Percentiles rank a stretch among this genome's conserved stretches.
Conservation (phyloP, 1,284 basidiomycete species). For the Hortiboletus rubellus region DNA sequence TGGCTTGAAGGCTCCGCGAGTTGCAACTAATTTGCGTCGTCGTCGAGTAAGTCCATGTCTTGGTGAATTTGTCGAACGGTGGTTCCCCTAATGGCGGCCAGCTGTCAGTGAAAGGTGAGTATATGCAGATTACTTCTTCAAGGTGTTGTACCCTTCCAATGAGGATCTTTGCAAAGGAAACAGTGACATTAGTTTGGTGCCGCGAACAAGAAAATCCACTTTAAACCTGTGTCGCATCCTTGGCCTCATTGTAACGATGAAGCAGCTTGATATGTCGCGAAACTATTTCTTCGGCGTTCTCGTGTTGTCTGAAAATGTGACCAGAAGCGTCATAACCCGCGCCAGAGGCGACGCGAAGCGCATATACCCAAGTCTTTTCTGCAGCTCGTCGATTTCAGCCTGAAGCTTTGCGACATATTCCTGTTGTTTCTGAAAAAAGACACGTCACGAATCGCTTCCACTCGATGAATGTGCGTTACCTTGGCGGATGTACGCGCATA, state of each 20-base stretch:
- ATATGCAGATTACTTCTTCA: slow-evolving; percentile 32
- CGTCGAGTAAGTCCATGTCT: slow-evolving; percentile 56
- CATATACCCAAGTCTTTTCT: slow-evolving; percentile 55
- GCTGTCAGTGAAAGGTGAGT: slow-evolving; percentile 40
- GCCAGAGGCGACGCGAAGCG: background rate
- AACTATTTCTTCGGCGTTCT: slow-evolving; percentile 65
- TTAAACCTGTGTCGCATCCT: slow-evolving; percentile 72
- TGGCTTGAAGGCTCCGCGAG: background rate
- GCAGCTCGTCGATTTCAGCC: slow-evolving; percentile 51
- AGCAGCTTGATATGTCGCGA: slow-evolving; percentile 69
- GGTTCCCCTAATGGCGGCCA: slow-evolving; percentile 61
- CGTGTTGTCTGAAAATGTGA: slow-evolving; percentile 41
- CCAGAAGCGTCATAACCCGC: background rate
- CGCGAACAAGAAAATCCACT: background rate
- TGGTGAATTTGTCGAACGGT: slow-evolving; percentile 71
- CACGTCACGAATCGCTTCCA: background rate
- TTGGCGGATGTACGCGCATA: slow-evolving; percentile 34
- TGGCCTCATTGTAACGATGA: slow-evolving; percentile 77
- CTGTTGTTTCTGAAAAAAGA: slow-evolving; percentile 51
- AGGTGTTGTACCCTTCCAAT: slow-evolving; percentile 31
- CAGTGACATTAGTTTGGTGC: background rate
- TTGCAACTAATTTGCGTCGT: slow-evolving; percentile 37
- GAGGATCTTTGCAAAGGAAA: slow-evolving; percentile 27
- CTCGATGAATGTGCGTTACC: slow-evolving; percentile 14
- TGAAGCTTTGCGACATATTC: slow-evolving; percentile 52